Base-by-base conservation (phyloP, 2,329 filamentous ascomycete genomes). In the Stachybotrys chlorohalonatus region DNA sequence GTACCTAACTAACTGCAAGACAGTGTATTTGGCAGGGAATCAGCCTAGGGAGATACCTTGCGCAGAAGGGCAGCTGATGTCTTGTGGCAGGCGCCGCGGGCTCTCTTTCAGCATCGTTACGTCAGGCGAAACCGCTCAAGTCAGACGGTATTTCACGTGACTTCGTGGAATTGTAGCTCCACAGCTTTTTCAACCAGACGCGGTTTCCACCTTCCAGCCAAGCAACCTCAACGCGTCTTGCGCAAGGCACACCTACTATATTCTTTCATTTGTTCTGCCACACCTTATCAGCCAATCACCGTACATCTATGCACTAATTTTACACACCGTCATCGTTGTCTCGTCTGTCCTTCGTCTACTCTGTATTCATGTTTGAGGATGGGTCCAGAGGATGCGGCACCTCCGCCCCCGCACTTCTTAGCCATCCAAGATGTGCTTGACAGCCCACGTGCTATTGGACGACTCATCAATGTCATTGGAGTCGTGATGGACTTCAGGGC, bases 401-500 rank as follows among this genome's bases (percentile, higher is more conserved):
- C 36, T 42, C 36, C 36, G 36, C 36, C 36, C 8, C 36, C 36
- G 9, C 36, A 42, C 36, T 42, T 42, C 36, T 13, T 42, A 13
- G 36, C 36, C 36, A 42, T 42, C 36, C 36, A 42, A 13, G 36
- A 75, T 32, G 64, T 83, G 17, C 62, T 83, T 57, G 68, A 78
- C 52, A 68, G 68, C 17, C 64, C 67, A 30, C 54, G 68, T 49
- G 50, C 59, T 8, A 15, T 60, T 31, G 58, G 64, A 31, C 60
- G 47, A 2, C 55, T 72, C 6, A 73, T 85, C 58, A 86, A 75
- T 68, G 71, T 94, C 47, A 78, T 90, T 52, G 91, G 90, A 1
- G 69, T 93, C 5, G 80, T 93, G 4, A 81, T 82, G 52, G 88
- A 93, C 61, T 78, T 76, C 51, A 76, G 82, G 55, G 68, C 75